Evolutionary conservation across 495 filamentous ascomycete species (phyloP), one percentile per base, ranked within the genome.

Genomic region (Xylaria sp.): DNA sequence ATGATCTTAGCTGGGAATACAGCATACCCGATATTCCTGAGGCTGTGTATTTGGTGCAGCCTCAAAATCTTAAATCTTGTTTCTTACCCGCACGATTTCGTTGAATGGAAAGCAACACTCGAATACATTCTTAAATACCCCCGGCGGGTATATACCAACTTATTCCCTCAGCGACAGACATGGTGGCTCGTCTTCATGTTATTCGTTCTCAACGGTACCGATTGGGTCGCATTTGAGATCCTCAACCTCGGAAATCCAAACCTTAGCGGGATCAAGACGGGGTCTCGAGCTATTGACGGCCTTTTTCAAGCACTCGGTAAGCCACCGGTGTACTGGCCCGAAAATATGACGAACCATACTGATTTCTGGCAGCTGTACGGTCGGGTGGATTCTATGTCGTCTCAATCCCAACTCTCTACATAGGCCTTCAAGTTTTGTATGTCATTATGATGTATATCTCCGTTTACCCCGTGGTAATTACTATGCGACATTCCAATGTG

Each of bases 391-490:
- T 97, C 80, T 93, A 93, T 73, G 90, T 97, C 57, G 90, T 97
- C 52, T 77, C 84, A 5, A 93, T 97, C 50, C 77, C 92, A 15
- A 83, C 84, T 26, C 82, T 95, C 6, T 90, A 89, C 31, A 90
- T 93, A 67, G 89, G 89, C 3, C 82, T 97, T 1, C 91, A 94
- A 71, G 86, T 94, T 19, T 83, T 96, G 29, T 97, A 97, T 78
- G 89, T 94, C n/a, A 87, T 95, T 31, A 97, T 96, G 93, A 97
- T 97, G 93, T 97, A 95, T 79, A 92, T 94, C 73, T 90, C 92
- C 26, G 86, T 90, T 19, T 93, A 91, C 72, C 92, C 92, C 0
- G 91, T 93, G 40, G 91, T 91, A 21, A 93, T 94, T 71, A 90
- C 87, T 17, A 88, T 94, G 75, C 85, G 92, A 15, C 83, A 87